These are phyloP conservation scores for Pleurotus tuber-regium DNA, from an alignment of 768 basidiomycete genomes.

Conservation along the genomic window DNA sequence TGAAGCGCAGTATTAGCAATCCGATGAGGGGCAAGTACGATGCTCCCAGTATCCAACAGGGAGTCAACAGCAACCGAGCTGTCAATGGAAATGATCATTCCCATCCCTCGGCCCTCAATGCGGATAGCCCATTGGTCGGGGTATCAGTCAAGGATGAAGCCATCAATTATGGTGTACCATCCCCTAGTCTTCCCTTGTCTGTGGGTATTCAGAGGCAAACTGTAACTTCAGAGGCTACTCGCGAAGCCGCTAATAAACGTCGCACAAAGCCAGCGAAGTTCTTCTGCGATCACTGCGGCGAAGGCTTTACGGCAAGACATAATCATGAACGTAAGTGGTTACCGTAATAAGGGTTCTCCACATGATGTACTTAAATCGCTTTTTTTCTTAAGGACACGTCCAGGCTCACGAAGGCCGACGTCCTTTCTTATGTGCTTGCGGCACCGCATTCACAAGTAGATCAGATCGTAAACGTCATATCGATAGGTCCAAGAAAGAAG, in stretches of 20 bases:
- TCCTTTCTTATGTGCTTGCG: constrained; percentile 3
- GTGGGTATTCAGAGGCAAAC: background rate
- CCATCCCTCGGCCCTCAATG: background rate
- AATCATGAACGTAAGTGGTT: constrained; percentile 6
- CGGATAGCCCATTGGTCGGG: background rate
- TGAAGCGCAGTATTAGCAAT: constrained; percentile 3
- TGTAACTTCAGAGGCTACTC: constrained; percentile 7
- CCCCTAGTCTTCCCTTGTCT: background rate
- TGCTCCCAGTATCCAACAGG: background rate
- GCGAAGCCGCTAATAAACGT: background rate
- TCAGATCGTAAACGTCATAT: constrained; percentile 11
- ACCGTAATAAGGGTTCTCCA: too few relatives aligned
- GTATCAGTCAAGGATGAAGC: background rate
- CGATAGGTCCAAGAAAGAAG: background rate
- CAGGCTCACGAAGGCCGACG: constrained; percentile 7
- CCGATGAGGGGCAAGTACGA: background rate
- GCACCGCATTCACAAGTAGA: constrained; percentile 4
- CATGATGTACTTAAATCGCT: background rate
- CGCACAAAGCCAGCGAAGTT: constrained; percentile 2
- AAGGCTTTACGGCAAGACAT: constrained; percentile 1
- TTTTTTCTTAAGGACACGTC: background rate
- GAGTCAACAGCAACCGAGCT: background rate
- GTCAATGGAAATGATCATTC: background rate
- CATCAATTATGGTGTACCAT: too few relatives aligned
- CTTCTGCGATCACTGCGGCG: constrained; percentile 1